Conservation (phyloP, 305 asterid genomes). For the Solanum hybrid region DNA sequence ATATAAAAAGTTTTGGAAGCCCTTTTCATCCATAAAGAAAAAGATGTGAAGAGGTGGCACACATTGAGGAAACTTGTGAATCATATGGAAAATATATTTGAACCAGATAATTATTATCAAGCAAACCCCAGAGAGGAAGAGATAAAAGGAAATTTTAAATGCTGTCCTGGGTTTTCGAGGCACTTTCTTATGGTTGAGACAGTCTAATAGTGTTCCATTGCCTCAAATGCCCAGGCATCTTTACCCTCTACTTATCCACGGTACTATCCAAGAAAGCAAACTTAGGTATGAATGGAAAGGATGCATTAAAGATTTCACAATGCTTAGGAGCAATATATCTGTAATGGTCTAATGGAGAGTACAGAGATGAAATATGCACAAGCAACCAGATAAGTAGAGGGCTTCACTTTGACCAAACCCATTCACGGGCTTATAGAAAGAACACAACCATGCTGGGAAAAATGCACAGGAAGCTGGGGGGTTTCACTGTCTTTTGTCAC, state of each 20-base stretch:
- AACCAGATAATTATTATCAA: background rate
- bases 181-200: background rate
- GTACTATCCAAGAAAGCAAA: background rate
- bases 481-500: background rate
- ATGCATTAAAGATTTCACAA: background rate
- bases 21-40: background rate
- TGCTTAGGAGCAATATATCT: background rate
- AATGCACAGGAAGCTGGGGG: background rate
- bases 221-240: background rate
- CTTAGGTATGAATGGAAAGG: background rate
- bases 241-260: background rate
- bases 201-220: background rate
- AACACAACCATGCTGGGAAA: background rate
- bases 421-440: background rate
- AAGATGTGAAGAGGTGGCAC: background rate
- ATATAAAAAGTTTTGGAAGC: background rate
- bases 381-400: background rate
- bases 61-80: background rate
- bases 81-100: background rate
- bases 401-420: slow-evolving; percentile 1
- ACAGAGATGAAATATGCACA: background rate
- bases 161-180: background rate
- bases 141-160: background rate
- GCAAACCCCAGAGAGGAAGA: background rate
- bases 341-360: background rate